These are phyloP conservation scores for Secale cereale DNA, from an alignment of 176 grass and related monocot genomes.

Conservation along the genomic window DNA sequence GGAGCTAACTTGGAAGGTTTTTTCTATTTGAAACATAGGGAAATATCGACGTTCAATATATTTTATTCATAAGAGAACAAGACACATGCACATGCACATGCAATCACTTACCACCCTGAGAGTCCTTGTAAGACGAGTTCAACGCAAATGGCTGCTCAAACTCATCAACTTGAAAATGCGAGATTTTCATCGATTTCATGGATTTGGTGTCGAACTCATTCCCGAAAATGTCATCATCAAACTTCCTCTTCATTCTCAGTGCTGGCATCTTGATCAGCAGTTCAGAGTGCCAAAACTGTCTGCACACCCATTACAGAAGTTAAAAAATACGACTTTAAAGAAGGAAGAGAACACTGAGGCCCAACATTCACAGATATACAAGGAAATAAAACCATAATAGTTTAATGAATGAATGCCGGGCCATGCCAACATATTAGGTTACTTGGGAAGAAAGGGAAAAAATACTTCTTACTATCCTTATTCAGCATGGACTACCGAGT, in stretches of 20 bases:
- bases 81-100: slow-evolving; percentile 9
- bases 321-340: background rate
- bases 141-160: slow-evolving; percentile 36
- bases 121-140: slow-evolving; percentile 28
- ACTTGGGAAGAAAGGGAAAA: background rate
- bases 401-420: background rate
- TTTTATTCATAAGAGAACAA: background rate
- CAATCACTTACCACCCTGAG: slow-evolving; percentile 46
- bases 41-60: background rate
- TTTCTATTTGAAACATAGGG: background rate
- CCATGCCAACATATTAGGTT: background rate
- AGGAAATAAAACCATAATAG: background rate
- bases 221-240: slow-evolving; percentile 29
- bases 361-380: background rate
- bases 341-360: background rate
- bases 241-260: slow-evolving; percentile 65
- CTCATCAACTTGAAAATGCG: slow-evolving; percentile 28
- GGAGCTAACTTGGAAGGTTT: background rate
- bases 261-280: slow-evolving; percentile 53
- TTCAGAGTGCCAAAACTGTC: background rate
- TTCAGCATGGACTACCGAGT: background rate
- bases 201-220: slow-evolving; percentile 29
- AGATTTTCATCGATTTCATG: slow-evolving; percentile 35
- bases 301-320: slow-evolving; percentile 16
- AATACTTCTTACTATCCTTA: background rate